phyloP scores from a whole-genome alignment of 83 land plant species.

The Isoetes engelmannii region DNA sequence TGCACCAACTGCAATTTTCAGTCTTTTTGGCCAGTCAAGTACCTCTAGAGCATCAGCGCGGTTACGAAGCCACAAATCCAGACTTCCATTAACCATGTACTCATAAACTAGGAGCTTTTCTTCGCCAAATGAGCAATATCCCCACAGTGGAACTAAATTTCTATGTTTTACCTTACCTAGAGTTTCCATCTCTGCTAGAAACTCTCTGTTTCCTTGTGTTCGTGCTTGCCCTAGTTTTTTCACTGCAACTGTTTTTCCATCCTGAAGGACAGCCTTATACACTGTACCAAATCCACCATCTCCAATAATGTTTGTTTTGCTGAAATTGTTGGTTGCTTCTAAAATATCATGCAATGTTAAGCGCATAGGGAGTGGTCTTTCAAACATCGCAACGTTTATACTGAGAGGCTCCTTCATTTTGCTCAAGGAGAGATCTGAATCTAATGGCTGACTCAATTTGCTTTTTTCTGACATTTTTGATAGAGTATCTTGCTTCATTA shows the following conservation, averaged over 20 bases:
- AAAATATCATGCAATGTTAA: slow-evolving; percentile 30
- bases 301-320: slow-evolving; percentile 33
- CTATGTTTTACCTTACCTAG: slow-evolving; percentile 42
- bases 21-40: slow-evolving; percentile 36
- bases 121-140: slow-evolving; percentile 40
- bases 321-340: slow-evolving; percentile 28
- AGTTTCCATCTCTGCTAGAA: slow-evolving; percentile 42
- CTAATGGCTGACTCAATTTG: slow-evolving; percentile 21
- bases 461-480: slow-evolving; percentile 20
- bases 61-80: slow-evolving; percentile 38
- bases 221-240: slow-evolving; percentile 31
- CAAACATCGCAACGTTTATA: slow-evolving; percentile 37
- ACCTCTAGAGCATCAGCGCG: slow-evolving; percentile 36
- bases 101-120: slow-evolving; percentile 43
- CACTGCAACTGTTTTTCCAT: slow-evolving; percentile 36
- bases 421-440: slow-evolving; percentile 10
- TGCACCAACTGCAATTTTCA: slow-evolving; percentile 30
- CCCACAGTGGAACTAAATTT: slow-evolving; percentile 34
- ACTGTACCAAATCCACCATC: slow-evolving; percentile 39
- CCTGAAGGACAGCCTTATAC: slow-evolving; percentile 32
- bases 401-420: slow-evolving; percentile 44
- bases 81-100: slow-evolving; percentile 35
- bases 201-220: slow-evolving; percentile 35
- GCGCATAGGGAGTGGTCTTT: slow-evolving; percentile 24
- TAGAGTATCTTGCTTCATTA: slow-evolving; percentile 19